Evolutionary conservation across 257 asterid species (phyloP).

Genomic region (Penstemon barbatus): DNA sequence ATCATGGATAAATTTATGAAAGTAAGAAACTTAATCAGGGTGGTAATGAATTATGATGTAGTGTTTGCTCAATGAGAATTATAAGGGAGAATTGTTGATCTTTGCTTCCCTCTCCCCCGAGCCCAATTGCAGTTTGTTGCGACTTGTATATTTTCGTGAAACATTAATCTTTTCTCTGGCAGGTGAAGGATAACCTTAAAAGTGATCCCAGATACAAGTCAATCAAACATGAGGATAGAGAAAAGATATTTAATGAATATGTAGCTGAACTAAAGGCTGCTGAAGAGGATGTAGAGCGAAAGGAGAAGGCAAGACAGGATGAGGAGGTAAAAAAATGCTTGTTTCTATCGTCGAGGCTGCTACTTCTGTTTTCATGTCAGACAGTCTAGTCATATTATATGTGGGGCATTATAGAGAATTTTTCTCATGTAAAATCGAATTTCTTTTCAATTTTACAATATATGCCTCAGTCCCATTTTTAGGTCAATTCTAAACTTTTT

Average conservation of each 20-base stretch:
- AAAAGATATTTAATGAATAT: constrained; percentile 70
- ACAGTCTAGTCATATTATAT: too few species aligned
- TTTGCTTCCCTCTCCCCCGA: not conserved
- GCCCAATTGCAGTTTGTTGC: constrained; percentile 13
- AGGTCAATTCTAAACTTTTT: too few species aligned
- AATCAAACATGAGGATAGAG: constrained; percentile 86
- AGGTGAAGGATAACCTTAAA: constrained; percentile 87
- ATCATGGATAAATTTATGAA: not conserved
- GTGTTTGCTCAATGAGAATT: not conserved
- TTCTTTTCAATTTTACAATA: too few species aligned
- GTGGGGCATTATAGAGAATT: too few species aligned
- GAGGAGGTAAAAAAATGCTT: constrained; percentile 66
- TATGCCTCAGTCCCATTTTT: too few species aligned
- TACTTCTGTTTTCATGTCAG: constrained; percentile 12
- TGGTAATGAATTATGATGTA: constrained; percentile 10
- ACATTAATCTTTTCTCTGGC: constrained; percentile 35
- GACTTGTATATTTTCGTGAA: constrained; percentile 12
- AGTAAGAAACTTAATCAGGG: not conserved
- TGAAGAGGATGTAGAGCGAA: constrained; percentile 56
- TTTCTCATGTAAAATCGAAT: too few species aligned
- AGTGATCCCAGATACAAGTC: constrained; percentile 87
- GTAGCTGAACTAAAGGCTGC: constrained; percentile 76
- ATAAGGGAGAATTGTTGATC: constrained; percentile 2
- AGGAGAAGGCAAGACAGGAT: constrained; percentile 57
- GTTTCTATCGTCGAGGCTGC: constrained; percentile 1